phyloP scores from a whole-genome alignment of 345 rosid species.

The Gossypium thurberi region DNA sequence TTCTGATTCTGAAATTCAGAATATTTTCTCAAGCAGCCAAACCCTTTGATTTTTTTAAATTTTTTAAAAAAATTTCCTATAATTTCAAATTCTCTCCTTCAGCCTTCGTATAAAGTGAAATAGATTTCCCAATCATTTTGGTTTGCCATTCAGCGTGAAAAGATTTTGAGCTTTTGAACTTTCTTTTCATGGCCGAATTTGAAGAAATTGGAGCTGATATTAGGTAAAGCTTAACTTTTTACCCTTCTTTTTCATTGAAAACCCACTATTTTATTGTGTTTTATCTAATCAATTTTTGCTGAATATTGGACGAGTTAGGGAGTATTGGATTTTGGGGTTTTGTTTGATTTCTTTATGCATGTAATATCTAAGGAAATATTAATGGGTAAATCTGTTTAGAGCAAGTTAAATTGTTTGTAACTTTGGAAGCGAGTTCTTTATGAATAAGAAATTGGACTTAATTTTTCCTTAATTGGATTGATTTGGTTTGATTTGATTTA shows the following conservation, averaged over 20 bases:
- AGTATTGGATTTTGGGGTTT: neutral
- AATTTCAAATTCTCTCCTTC: neutral
- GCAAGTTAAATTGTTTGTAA: neutral
- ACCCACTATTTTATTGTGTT: neutral
- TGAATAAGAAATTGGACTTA: neutral
- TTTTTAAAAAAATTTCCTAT: neutral
- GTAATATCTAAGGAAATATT: neutral
- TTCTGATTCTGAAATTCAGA: neutral
- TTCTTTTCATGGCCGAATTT: conserved; percentile 32
- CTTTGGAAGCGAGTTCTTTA: neutral
- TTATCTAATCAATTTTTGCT: neutral
- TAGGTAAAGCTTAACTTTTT: conserved; percentile 20
- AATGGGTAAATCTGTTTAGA: neutral
- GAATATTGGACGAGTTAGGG: neutral
- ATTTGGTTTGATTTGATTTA: neutral
- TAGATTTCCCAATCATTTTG: neutral
- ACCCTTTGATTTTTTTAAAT: neutral
- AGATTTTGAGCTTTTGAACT: neutral
- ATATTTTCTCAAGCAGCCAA: neutral
- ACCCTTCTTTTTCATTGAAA: neutral
- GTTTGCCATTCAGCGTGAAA: neutral
- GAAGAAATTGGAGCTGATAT: conserved; percentile 50
- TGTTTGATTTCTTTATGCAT: neutral
- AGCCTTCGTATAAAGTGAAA: neutral
- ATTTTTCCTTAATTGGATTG: neutral